Evolutionary conservation across 306 rosid species (phyloP), one percentile per base, ranked within the genome.

Genomic region (Sindora glabra): DNA sequence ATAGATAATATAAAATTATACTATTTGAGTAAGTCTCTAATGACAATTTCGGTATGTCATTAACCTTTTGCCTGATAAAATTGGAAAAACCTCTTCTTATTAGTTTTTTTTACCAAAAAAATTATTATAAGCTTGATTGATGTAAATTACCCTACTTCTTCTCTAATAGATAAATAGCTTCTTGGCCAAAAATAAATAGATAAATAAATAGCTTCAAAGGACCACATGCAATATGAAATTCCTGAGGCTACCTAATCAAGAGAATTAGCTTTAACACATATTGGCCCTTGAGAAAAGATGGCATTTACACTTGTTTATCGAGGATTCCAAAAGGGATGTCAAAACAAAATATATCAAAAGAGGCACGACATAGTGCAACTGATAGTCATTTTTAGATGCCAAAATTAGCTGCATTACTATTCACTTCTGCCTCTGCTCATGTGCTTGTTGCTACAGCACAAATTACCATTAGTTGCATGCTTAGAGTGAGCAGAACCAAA

Each of bases 201-300:
- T n/a, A n/a, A n/a, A n/a, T n/a, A n/a, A n/a, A n/a, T n/a, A n/a
- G n/a, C n/a, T n/a, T n/a, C n/a, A n/a, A n/a, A n/a, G n/a, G n/a
- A n/a, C n/a, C n/a, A n/a, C n/a, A n/a, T n/a, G n/a, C n/a, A 30
- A 40, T 29, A 22, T 4, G 41, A 49, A 61, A 21, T 47, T 71
- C 3, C 4, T 11, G 42, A 38, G 47, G 47, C 38, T 1, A 60
- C 44, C 67, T 29, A 45, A 32, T 9, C 65, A 30, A 47, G 40
- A 17, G 26, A 53, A 23, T 23, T 48, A 21, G 55, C 9, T 54
- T 42, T 56, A 61, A 58, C 59, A 56, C 15, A 53, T 61, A 55
- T 64, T 59, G 42, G n/a, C 17, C 55, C 54, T 23, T 5, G 51
- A 17, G 48, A 0, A 6, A 44, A 44, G 1, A 44, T 9, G n/a